Evolutionary conservation across 2,329 filamentous ascomycete genomes (phyloP).

Genomic region (Phoma sp.): DNA sequence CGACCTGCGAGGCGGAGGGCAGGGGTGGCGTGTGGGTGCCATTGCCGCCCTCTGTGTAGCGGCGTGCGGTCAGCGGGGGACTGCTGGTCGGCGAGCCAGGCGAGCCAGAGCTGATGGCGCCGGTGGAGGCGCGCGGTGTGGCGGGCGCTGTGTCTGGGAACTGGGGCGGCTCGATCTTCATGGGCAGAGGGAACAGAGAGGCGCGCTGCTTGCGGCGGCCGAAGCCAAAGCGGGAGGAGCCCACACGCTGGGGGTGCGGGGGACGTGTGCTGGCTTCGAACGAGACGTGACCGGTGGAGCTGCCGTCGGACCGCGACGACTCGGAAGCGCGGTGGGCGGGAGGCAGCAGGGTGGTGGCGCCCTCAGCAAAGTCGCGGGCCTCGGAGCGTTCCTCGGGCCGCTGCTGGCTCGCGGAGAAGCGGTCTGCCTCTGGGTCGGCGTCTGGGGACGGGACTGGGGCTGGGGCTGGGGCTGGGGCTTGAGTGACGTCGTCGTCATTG

Average conservation of each 20-base stretch:
- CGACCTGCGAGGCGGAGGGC: constrained; percentile 61
- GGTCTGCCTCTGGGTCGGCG: constrained; percentile 46
- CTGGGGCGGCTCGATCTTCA: constrained; percentile 66
- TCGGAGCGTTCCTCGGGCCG: constrained; percentile 50
- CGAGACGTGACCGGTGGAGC: constrained; percentile 61
- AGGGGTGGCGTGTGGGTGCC: constrained; percentile 42
- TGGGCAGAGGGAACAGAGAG: constrained; percentile 86
- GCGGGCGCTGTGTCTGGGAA: constrained; percentile 52
- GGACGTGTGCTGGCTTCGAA: constrained; percentile 45
- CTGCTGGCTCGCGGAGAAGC: constrained; percentile 64
- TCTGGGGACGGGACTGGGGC: no score
- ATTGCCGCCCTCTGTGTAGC: constrained; percentile 37
- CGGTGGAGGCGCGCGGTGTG: constrained; percentile 53
- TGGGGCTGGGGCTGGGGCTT: no score
- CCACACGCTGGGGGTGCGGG: constrained; percentile 64
- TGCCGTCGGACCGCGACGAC: constrained; percentile 88
- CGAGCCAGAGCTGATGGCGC: constrained; percentile 46
- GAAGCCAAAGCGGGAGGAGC: constrained; percentile 74
- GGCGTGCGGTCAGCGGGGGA: constrained; percentile 45
- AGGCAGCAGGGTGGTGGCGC: constrained; percentile 66
- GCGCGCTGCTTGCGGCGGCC: constrained; percentile 73
- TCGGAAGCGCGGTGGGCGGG: constrained; percentile 75
- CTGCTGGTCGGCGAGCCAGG: constrained; percentile 45
- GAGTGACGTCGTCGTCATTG: constrained; percentile 38
- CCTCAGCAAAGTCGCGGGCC: constrained; percentile 65